Evolutionary conservation across 2,329 filamentous ascomycete genomes (phyloP).

Genomic region (Ceratocystiopsis brevicomis): DNA sequence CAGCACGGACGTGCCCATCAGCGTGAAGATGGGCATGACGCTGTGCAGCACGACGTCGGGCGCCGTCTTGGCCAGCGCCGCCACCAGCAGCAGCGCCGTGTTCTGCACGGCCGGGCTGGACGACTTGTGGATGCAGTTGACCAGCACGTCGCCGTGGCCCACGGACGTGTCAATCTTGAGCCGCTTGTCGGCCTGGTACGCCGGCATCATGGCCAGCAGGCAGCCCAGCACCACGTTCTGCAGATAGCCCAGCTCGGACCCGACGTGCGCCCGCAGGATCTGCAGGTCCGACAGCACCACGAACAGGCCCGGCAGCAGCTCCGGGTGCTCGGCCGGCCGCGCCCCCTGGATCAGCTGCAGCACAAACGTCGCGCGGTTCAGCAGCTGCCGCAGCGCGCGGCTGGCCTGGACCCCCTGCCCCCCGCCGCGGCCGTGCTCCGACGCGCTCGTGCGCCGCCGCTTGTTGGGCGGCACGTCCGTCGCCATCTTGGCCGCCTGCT

Average conservation of each 20-base stretch:
- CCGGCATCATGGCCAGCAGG: slow-evolving; percentile 66
- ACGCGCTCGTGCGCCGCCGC: slow-evolving; percentile 58
- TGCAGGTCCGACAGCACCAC: slow-evolving; percentile 72
- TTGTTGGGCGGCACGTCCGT: slow-evolving; percentile 58
- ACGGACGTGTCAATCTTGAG: slow-evolving; percentile 57
- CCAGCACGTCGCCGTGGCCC: slow-evolving; percentile 74
- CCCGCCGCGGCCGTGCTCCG: slow-evolving; percentile 42
- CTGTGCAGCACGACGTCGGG: slow-evolving; percentile 88
- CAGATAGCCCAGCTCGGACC: slow-evolving; percentile 77
- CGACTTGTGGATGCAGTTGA: slow-evolving; percentile 84
- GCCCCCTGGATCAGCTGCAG: slow-evolving; percentile 76
- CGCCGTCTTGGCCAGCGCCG: slow-evolving; percentile 66
- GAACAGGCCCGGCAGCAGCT: slow-evolving; percentile 65
- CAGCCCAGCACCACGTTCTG: slow-evolving; percentile 70
- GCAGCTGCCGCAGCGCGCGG: slow-evolving; percentile 43
- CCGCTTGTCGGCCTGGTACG: slow-evolving; percentile 41
- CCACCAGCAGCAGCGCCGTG: slow-evolving; percentile 70
- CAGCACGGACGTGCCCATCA: slow-evolving; percentile 83
- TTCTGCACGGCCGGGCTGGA: slow-evolving; percentile 89
- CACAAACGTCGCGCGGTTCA: slow-evolving; percentile 68
- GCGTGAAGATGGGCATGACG: slow-evolving; percentile 98
- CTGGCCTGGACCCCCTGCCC: slow-evolving; percentile 31
- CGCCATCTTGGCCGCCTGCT: slow-evolving; percentile 53
- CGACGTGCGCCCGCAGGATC: slow-evolving; percentile 60
- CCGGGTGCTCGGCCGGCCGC: slow-evolving; percentile 52